These are phyloP conservation scores for Xylaria sp. DNA, from an alignment of 2,329 filamentous ascomycete genomes.

Conservation along the genomic window DNA sequence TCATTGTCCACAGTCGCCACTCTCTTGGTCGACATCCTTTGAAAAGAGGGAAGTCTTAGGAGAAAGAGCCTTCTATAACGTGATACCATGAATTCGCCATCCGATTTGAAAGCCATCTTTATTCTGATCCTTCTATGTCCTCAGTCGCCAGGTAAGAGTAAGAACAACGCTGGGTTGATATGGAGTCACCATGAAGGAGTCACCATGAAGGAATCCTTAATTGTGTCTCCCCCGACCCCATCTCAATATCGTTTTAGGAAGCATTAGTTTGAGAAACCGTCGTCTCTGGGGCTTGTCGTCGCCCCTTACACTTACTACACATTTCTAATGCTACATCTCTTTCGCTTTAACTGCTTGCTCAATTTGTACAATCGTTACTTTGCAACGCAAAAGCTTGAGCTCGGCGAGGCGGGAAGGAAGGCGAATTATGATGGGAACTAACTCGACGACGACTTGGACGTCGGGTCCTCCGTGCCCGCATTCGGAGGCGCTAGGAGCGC, in stretches of 20 bases:
- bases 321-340: background rate
- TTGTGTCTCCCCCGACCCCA: background rate
- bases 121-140: background rate
- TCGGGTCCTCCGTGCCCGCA: slow-evolving; percentile 28
- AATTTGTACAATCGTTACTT: background rate
- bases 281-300: background rate
- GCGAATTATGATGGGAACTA: slow-evolving; percentile 12
- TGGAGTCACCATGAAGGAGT: no score
- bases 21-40: background rate
- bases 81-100: background rate
- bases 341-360: background rate
- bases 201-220: background rate
- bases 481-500: slow-evolving; percentile 17
- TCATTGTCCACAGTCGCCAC: background rate
- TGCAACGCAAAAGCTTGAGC: background rate
- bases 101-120: slow-evolving; percentile 8
- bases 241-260: slow-evolving; percentile 3
- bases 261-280: background rate
- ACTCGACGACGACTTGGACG: background rate
- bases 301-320: background rate
- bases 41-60: background rate
- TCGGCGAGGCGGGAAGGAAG: background rate
- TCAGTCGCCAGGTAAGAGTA: background rate
- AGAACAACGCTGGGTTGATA: background rate
- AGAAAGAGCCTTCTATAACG: slow-evolving; percentile 6